Evolutionary conservation across 495 filamentous ascomycete genomes (phyloP), one percentile per base, ranked within the genome.

Genomic region (Astrothelium subdiscretum): DNA sequence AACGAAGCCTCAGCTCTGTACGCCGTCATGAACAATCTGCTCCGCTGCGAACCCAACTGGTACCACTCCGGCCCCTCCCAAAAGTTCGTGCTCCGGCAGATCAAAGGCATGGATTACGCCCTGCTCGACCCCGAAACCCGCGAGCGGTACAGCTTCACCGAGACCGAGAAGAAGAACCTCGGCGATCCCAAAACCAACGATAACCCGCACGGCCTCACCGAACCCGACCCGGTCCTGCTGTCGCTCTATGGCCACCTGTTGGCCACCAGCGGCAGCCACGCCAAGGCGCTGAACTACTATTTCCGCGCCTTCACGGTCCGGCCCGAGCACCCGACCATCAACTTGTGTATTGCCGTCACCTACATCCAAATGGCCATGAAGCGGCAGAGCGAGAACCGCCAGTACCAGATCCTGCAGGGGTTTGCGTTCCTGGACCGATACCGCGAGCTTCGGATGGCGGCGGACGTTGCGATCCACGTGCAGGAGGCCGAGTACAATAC

Each of bases 401-500:
- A 97, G 69, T 91, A 87, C 66, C 82, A 89, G 26, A 83, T 95
- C 40, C 78, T 87, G 68, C 94, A 97, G 70, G 94, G 88, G 0
- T 76, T 96, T 20, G 79, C 85, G 0, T 96, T 97, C 67, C 73
- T 97, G 59, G 80, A 84, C 54, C 77, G 84, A 27, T 98, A 98
- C 72, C 87, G 89, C 65, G 73, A 85, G 1, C 59, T 83, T 59
- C 69, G 85, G 22, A 68, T 70, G 40, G 62, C 73, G 71, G 29
- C 70, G 59, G 59, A 66, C 18, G 31, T 74, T 1, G 67, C 75
- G n/a, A 71, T 77, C 43, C 80, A 85, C 67, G 71, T 77, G 51
- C 88, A 91, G 71, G 94, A 97, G 72, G 89, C 91, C 24, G 88
- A 96, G 63, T 97, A 87, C 73, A 97, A 98, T 68, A 80, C 91